These are phyloP conservation scores for Echites panduratus DNA, from an alignment of 257 asterid genomes.

Conservation along the genomic window DNA sequence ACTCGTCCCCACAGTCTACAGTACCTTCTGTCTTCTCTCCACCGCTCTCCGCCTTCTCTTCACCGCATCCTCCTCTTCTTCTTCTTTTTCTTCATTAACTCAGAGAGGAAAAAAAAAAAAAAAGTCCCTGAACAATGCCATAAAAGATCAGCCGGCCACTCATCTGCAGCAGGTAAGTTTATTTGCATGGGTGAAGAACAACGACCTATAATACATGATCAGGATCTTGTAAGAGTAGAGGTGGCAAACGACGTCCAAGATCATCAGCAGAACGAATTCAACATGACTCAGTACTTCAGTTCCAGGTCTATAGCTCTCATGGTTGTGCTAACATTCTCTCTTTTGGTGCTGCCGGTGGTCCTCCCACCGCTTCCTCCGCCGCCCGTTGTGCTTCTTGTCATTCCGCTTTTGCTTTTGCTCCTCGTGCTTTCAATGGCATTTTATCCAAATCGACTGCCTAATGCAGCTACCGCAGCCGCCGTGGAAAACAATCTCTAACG, in stretches of 20 bases:
- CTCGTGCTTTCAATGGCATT: slow-evolving; percentile 40
- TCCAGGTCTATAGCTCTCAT: slow-evolving; percentile 18
- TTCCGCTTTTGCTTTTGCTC: slow-evolving; percentile 56
- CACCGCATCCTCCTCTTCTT: no score
- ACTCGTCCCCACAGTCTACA: not conserved
- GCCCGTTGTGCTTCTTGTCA: slow-evolving; percentile 37
- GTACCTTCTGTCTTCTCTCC: no score
- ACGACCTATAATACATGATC: slow-evolving; percentile 25
- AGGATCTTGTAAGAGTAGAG: not conserved
- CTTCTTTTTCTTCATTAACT: not conserved
- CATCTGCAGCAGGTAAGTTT: not conserved
- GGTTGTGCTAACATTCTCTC: slow-evolving; percentile 30
- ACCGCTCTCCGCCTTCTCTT: not conserved
- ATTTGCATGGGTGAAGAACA: slow-evolving; percentile 19
- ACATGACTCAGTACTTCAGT: slow-evolving; percentile 25
- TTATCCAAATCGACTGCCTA: slow-evolving; percentile 35
- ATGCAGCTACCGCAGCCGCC: slow-evolving; percentile 14
- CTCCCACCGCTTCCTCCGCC: slow-evolving; percentile 82
- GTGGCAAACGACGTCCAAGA: no score
- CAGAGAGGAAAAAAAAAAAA: no score
- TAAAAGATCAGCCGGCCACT: not conserved
- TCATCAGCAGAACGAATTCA: no score
- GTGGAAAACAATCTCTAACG: not conserved
- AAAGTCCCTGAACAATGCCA: not conserved
- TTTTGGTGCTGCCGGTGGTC: slow-evolving; percentile 37